Base-by-base conservation (phyloP, 176 grass and related monocot species). In the Triticum monococcum region DNA sequence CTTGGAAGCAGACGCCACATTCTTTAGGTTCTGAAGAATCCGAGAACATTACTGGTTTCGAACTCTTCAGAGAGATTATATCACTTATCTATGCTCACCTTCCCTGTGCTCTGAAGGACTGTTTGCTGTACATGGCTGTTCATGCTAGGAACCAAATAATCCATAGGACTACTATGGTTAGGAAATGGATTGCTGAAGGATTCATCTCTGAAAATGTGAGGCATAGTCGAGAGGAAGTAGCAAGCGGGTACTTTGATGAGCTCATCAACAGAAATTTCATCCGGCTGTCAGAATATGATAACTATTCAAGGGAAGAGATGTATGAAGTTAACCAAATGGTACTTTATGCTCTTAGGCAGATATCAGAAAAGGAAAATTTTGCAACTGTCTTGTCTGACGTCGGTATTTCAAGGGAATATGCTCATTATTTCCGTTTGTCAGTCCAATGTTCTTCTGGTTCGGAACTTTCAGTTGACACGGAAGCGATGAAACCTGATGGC, bases 171-270 rank as follows among this genome's bases (percentile, higher is more conserved):
- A 14, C 0, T n/a, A 25, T 63, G 28, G 50, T 62, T 60, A 84
- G 68, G 37, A 84, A 56, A 84, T 84, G 82, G 82, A 75, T 37
- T 11, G 9, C 68, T 3, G 37, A 84, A 84, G 82, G 28, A 60
- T 62, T 84, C 63, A 74, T 75, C n/a, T 9, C 12, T 38, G 2
- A 24, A 28, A 10, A 16, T 1, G 0, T 2, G n/a, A 8, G 10
- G 12, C 7, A 1, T 18, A 17, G 17, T 38, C 3, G 13, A 40
- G 30, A 59, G 17, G 68, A 63, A 26, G 28, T 84, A 2, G 82
- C 43, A 62, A 48, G n/a, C 8, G 0, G 12, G 1, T 84, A 41
- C 46, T 84, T 84, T 59, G 66, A 84, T 5, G 68, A 62, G 18
- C 59, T 84, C 13, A 75, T 75, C 36, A 38, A 41, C 12, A 75